Base-by-base conservation (phyloP, 2,329 filamentous ascomycete genomes). In the Fusarium sp. region DNA sequence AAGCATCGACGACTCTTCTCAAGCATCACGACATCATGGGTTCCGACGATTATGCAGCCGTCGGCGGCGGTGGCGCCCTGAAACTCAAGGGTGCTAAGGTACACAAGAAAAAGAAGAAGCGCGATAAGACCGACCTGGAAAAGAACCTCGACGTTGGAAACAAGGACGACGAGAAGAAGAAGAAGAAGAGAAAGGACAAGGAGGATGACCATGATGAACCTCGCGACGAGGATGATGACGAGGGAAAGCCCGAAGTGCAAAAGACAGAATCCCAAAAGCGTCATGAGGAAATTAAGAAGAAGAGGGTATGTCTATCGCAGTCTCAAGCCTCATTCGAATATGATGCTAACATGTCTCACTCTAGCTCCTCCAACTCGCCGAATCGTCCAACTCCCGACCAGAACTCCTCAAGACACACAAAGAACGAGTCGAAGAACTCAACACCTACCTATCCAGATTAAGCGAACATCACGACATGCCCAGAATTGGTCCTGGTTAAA, bases 401-500 rank as follows among this genome's bases (percentile, higher is more conserved):
- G 94, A 98, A 78, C 91, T 97, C 17, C 88, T 95, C 71, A 98
- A 98, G 85, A 97, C 94, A 31, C 96, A 99, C 80, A 98, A 98
- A 79, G 93, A 99, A 83, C 90, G 94, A 13, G 95, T 99, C 43
- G 94, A 98, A 79, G 94, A 98, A 78, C 83, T 98, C 73, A 99
- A 99, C 79, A 93, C 92, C 68, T 98, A 98, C 79, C 83, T 99
- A 36, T 96, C 93, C 70, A 92, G 91, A 70, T 81, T 99, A 76
- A 97, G 93, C 81, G 96, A 99, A 81, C 96, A 99, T 82, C 95
- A 99, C 80, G 96, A 99, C 78, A 99, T 99, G 94, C 87, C 87
- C 73, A 89, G 89, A 82, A 89, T 89, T 58, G 87, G 87, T 13
- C 87, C 87, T 1, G 87, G 87, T 39, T 89, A 81, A n/a, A 31